Evolutionary conservation across 164 flowering plant genomes (phyloP), one percentile per base, ranked within the genome.

Genomic region (Protea cynaroides): DNA sequence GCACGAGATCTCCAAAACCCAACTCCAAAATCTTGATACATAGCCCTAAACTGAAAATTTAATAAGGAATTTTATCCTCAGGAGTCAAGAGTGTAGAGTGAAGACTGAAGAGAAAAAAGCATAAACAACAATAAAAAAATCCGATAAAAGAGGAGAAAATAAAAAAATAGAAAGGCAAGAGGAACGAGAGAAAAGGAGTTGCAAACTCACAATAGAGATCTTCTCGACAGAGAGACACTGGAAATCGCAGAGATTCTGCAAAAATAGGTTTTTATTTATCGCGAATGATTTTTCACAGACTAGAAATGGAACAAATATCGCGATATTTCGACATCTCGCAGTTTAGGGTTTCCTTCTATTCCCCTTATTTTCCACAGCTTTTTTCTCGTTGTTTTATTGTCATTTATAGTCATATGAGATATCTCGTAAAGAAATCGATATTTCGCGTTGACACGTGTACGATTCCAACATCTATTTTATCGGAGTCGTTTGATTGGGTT

Each of bases 191-290:
- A 15, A 23, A 24, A 23, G 29, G 25, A 24, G 14, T 24, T 23
- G 17, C 3, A 12, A 56, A 56, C 37, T 25, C 38, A 56, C 38
- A 50, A 50, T 23, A 53, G 59, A 56, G 38, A 56, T 56, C 38
- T 56, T 56, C 19, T 56, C 59, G 59, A 14, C 14, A 2, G 59
- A 56, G n/a, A 56, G 18, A 56, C 13, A 25, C 59, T 38, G 59
- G 38, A 25, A 56, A 56, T 25, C 59, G 38, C 59, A 56, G 59
- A 56, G 59, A 56, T 56, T 56, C 59, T 22, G 59, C 59, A 29
- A 56, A 56, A 50, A 50, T 50, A 50, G 7, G 2, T 25, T 56
- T 17, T 37, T 17, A 56, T 25, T 56, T 56, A 56, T 56, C 59
- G 59, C 38, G n/a, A 24, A 55, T 12, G 12, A 55, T 9, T 24